Percentiles rank a stretch among this genome's conserved stretches.
These are phyloP conservation scores for Ustilago cynodontis DNA, from an alignment of 1,284 basidiomycete genomes.

Conservation along the genomic window DNA sequence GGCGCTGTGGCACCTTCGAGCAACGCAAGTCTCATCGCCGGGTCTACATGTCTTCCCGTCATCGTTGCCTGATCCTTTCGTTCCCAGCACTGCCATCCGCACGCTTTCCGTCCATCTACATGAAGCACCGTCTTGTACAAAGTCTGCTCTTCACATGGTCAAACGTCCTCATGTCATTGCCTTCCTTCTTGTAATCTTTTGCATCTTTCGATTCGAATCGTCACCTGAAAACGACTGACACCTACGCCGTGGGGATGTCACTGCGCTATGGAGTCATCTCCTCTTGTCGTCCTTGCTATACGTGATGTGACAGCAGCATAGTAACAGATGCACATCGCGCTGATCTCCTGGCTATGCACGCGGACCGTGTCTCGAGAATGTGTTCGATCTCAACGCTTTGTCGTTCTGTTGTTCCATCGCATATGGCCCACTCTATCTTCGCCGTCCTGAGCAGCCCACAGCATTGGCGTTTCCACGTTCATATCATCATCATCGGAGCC, in stretches of 20 bases:
- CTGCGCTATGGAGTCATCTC: neutral
- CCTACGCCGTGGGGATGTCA: neutral
- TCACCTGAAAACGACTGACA: constrained; percentile 3
- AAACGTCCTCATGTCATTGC: constrained; percentile 2
- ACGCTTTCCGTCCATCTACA: too few relatives aligned
- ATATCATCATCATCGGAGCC: too few relatives aligned
- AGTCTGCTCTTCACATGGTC: too few relatives aligned
- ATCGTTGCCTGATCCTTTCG: too few relatives aligned
- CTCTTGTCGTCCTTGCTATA: neutral
- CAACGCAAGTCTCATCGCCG: too few relatives aligned
- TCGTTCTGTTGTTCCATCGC: neutral
- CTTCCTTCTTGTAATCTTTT: neutral
- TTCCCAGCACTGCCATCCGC: too few relatives aligned
- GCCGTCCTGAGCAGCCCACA: neutral
- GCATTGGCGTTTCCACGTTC: neutral
- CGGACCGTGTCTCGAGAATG: constrained; percentile 10
- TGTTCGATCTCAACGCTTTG: neutral
- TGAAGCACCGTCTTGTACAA: too few relatives aligned
- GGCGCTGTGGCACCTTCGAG: too few relatives aligned
- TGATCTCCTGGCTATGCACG: neutral
- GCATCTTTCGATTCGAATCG: constrained; percentile 12
- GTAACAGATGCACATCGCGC: neutral
- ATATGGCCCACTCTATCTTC: neutral
- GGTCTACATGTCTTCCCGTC: too few relatives aligned
- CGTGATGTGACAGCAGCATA: neutral